Evolutionary conservation across 768 basidiomycete genomes (phyloP), one percentile per base, ranked within the genome.

Genomic region (Pleurotus pulmonarius): DNA sequence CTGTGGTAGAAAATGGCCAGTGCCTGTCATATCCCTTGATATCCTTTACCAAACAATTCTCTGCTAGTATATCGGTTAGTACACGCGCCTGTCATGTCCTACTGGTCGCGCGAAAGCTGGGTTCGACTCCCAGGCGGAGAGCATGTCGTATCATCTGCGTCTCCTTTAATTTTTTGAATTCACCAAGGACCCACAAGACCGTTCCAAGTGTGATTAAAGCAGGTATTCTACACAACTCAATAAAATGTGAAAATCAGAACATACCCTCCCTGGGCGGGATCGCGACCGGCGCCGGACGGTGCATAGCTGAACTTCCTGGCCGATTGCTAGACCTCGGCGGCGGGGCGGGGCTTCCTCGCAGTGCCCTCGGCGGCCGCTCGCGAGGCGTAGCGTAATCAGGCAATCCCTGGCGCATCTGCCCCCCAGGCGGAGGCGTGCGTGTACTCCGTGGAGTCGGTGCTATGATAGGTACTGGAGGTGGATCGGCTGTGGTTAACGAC

Each of bases 271-370:
- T 73, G 61, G 75, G 79, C 20, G 83, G 81, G 45, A 83, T 69
- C 18, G 78, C 80, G 2, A 81, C 73, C 3, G 77, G 81, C 3
- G 81, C 77, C 16, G 80, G 74, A 18, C 80, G 76, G 59, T 73
- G 74, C 12, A 73, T 75, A 16, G 74, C 61, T 25, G 73, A 65
- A 64, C 85, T 88, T 11, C 81, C 79, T 2, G 89, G 88, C 8
- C 88, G 75, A 67, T 87, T 83, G 18, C 73, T 73, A 55, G 88
- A 89, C 49, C 88, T 77, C 15, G 88, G 87, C 3, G 85, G 81
- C 0, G 80, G 83, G 1, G 79, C 81, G n/a, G 80, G 80, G 61
- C 77, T 77, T 13, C 66, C 69, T 49, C 69, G 64, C 29, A 66
- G 58, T 5, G 69, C 64, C 49, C 74, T 64, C 20, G 69, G 67